phyloP scores from a whole-genome alignment of 2,329 filamentous ascomycete genomes.

The Septoria petroselini region DNA sequence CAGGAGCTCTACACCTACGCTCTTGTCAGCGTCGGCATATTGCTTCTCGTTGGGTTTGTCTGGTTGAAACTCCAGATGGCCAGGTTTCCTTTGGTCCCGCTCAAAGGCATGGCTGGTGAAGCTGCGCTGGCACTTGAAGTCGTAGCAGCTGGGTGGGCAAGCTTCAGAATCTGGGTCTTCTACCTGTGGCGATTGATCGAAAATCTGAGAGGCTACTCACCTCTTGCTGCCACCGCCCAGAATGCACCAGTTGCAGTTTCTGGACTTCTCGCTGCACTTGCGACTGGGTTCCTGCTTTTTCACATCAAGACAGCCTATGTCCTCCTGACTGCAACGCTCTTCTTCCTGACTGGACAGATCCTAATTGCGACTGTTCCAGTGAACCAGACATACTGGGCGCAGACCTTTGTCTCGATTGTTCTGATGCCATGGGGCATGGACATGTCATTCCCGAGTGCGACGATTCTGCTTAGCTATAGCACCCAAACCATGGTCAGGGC shows the following conservation, averaged over 20 bases:
- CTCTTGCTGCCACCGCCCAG: constrained; percentile 36
- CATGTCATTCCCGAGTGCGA: constrained; percentile 33
- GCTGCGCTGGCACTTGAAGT: constrained; percentile 30
- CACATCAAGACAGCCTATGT: constrained; percentile 38
- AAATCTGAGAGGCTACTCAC: constrained; percentile 31
- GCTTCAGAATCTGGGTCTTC: constrained; percentile 38
- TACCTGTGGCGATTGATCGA: constrained; percentile 38
- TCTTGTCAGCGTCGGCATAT: constrained; percentile 28
- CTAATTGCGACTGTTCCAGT: constrained; percentile 36
- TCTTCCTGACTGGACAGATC: constrained; percentile 37
- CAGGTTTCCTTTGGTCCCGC: constrained; percentile 24
- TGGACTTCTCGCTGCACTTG: constrained; percentile 37
- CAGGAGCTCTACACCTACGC: constrained; percentile 27
- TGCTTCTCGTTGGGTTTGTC: constrained; percentile 30
- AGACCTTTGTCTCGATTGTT: constrained; percentile 38
- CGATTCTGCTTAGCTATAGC: constrained; percentile 33
- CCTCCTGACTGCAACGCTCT: constrained; percentile 32
- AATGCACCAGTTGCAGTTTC: constrained; percentile 36
- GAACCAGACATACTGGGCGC: constrained; percentile 39
- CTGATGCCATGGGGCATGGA: constrained; percentile 40
- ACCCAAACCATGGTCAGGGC: constrained; percentile 34
- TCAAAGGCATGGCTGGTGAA: constrained; percentile 28
- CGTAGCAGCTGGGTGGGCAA: constrained; percentile 32
- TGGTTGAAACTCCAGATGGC: constrained; percentile 28
- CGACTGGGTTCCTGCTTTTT: constrained; percentile 39